Evolutionary conservation across 1,284 basidiomycete genomes (phyloP).

Genomic region (Polyporus tsugae): DNA sequence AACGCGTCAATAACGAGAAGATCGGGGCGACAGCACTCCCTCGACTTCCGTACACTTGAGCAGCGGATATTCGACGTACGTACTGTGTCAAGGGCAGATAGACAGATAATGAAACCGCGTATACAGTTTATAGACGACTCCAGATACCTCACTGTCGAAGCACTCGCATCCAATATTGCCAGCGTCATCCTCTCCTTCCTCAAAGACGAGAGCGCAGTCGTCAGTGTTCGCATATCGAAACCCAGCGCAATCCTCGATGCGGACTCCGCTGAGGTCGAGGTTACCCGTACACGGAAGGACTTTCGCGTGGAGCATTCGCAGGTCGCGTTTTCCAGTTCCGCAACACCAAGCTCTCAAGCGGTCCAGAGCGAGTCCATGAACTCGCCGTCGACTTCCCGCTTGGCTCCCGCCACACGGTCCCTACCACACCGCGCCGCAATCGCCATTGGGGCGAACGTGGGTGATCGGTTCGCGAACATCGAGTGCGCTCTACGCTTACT

Average conservation of each 20-base stretch:
- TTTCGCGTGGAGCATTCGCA: conserved; percentile 33
- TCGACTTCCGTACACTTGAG: conserved; percentile 50
- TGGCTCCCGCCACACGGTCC: not conserved
- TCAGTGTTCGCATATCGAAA: conserved; percentile 76
- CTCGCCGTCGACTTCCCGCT: not conserved
- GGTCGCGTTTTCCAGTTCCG: conserved; percentile 5
- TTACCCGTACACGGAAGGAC: conserved; percentile 54
- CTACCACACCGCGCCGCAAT: conserved; percentile 61
- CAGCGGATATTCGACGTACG: conserved; percentile 52
- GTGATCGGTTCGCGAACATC: conserved; percentile 88
- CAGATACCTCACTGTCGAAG: conserved; percentile 78
- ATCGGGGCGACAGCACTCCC: conserved; percentile 33
- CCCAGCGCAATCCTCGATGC: conserved; percentile 82
- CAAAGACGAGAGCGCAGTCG: conserved; percentile 38
- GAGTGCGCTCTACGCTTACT: conserved; percentile 74
- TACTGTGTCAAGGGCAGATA: conserved; percentile 6
- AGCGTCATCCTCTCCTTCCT: conserved; percentile 46
- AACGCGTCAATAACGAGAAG: conserved; percentile 52
- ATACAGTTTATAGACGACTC: conserved; percentile 53
- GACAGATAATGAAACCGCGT: conserved; percentile 4
- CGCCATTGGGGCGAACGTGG: conserved; percentile 91
- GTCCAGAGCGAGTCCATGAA: not conserved
- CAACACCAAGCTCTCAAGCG: not conserved
- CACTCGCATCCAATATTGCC: conserved; percentile 72
- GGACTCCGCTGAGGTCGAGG: conserved; percentile 65